Percentiles rank a stretch among this genome's conserved stretches.
These are phyloP conservation scores for Sarocladium brachiariae DNA, from an alignment of 2,329 filamentous ascomycete genomes.

Conservation along the genomic window DNA sequence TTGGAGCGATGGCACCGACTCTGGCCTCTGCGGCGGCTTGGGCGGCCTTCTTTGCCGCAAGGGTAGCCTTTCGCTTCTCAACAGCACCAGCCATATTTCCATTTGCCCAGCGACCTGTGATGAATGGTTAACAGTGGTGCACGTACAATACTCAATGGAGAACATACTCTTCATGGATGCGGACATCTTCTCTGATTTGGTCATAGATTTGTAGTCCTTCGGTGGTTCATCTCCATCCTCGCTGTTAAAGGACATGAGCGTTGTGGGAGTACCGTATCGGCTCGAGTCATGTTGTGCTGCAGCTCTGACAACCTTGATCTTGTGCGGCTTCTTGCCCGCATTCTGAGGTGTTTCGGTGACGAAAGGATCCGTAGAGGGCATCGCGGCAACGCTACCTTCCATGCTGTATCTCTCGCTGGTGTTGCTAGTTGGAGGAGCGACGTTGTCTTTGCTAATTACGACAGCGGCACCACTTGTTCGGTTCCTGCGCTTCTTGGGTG, in stretches of 20 bases:
- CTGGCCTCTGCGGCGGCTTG: constrained; percentile 34
- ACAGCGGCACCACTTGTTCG: constrained; percentile 13
- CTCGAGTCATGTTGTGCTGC: constrained; percentile 7
- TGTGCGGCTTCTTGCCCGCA: constrained; percentile 26
- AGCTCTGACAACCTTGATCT: constrained; percentile 32
- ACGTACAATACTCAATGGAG: not conserved
- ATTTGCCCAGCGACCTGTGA: constrained; percentile 51
- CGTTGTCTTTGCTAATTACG: not conserved
- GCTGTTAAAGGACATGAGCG: constrained; percentile 10
- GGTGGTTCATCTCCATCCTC: constrained; percentile 31
- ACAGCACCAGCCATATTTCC: constrained; percentile 56
- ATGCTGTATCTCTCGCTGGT: constrained; percentile 6
- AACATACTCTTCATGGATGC: constrained; percentile 55
- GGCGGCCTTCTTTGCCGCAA: constrained; percentile 50
- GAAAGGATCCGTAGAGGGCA: constrained; percentile 14
- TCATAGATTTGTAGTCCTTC: constrained; percentile 56
- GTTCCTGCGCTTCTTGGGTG: constrained; percentile 29
- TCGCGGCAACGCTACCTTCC: constrained; percentile 12
- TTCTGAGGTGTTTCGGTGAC: constrained; percentile 17
- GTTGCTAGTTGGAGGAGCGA: not conserved
- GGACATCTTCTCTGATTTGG: constrained; percentile 61
- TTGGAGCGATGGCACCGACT: constrained; percentile 29
- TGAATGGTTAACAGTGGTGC: not conserved
- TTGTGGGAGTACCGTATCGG: constrained; percentile 24
- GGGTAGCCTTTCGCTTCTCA: constrained; percentile 52